These are phyloP conservation scores for Chenopodium quinoa DNA, from an alignment of 148 eudicot species.

Conservation along the genomic window DNA sequence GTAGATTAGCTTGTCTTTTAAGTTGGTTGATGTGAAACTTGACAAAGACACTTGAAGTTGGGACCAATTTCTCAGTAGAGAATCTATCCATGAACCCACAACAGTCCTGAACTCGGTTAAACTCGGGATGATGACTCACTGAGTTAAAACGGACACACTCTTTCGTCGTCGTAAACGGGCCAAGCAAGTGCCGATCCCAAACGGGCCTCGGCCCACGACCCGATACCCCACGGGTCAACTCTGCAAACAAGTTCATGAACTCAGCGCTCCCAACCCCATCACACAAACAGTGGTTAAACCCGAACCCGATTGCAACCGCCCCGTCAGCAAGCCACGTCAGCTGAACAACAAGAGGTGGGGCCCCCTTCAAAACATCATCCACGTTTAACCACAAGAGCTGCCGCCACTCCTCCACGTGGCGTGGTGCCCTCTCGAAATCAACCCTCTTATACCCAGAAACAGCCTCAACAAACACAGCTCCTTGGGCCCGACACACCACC, in stretches of 20 bases:
- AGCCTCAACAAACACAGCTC: constrained; percentile 62
- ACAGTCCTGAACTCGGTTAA: constrained; percentile 44
- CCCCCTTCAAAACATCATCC: constrained; percentile 52
- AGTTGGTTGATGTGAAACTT: constrained; percentile 34
- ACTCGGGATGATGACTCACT: constrained; percentile 62
- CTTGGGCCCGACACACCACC: constrained; percentile 59
- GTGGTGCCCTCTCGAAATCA: constrained; percentile 59
- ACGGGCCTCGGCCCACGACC: constrained; percentile 35
- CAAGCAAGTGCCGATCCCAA: constrained; percentile 58
- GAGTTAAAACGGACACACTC: not conserved
- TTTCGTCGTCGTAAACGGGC: constrained; percentile 5
- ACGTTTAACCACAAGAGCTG: constrained; percentile 46
- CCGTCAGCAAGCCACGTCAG: constrained; percentile 83
- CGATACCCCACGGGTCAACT: constrained; percentile 35
- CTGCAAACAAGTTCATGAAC: constrained; percentile 57
- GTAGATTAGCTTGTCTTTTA: constrained; percentile 36
- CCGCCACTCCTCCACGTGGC: constrained; percentile 50
- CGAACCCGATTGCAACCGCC: constrained; percentile 46
- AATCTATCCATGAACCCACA: constrained; percentile 47
- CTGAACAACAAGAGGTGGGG: constrained; percentile 62
- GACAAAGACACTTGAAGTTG: constrained; percentile 51
- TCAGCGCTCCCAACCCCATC: constrained; percentile 68
- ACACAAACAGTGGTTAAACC: constrained; percentile 65
- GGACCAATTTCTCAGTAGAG: constrained; percentile 38
- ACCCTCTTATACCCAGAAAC: constrained; percentile 31